Evolutionary conservation across 257 asterid genomes (phyloP).

Genomic region (Lavandula angustifolia): DNA sequence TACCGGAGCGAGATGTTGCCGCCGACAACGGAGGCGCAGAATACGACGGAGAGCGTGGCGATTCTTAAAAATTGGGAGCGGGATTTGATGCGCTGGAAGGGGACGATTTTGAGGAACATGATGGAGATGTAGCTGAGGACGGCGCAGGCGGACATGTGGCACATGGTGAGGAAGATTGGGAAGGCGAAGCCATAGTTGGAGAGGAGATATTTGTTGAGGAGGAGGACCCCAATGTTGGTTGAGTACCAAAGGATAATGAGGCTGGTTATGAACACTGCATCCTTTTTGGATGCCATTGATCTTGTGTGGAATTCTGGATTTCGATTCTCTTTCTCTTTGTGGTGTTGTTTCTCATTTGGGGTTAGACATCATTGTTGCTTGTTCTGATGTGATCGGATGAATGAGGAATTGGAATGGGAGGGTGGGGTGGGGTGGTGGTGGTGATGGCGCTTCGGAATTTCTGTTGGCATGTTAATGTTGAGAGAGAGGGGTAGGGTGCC

Average conservation of each 20-base stretch:
- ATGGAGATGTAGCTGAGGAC: conserved; percentile 83
- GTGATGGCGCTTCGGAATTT: too few relatives aligned
- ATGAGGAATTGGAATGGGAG: too few relatives aligned
- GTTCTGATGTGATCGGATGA: too few relatives aligned
- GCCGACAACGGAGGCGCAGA: conserved; percentile 94
- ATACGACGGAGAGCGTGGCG: conserved; percentile 75
- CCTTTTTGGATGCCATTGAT: conserved; percentile 41
- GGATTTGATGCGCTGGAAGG: conserved; percentile 81
- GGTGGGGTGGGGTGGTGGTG: too few relatives aligned
- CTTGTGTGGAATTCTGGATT: too few relatives aligned
- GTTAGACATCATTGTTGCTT: too few relatives aligned
- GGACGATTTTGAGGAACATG: conserved; percentile 67
- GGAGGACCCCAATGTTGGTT: conserved; percentile 86
- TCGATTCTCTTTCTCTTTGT: too few relatives aligned
- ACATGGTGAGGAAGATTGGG: conserved; percentile 95
- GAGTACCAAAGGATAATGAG: conserved; percentile 77
- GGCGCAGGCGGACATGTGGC: conserved; percentile 98
- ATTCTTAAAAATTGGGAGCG: conserved; percentile 73
- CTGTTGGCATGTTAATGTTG: too few relatives aligned
- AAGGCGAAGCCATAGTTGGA: conserved; percentile 76
- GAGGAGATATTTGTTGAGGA: conserved; percentile 83
- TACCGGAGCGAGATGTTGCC: conserved; percentile 78
- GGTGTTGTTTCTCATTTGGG: background rate
- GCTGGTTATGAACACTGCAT: conserved; percentile 53
- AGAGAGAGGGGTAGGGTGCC: too few relatives aligned